These are phyloP conservation scores for Russula brevipes DNA, from an alignment of 768 basidiomycete species.

Conservation along the genomic window DNA sequence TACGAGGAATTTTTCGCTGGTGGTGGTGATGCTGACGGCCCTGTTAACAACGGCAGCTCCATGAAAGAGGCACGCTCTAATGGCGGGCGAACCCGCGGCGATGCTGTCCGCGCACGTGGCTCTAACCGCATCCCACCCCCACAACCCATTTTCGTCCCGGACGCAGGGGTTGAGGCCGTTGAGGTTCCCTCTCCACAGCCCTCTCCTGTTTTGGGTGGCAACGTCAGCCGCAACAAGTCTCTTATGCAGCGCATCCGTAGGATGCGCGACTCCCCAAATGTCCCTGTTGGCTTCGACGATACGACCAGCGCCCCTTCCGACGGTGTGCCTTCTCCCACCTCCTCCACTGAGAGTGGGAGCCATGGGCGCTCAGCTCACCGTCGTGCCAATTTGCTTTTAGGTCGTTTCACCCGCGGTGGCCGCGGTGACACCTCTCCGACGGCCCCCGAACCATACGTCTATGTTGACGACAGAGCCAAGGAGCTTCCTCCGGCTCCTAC, in stretches of 20 bases:
- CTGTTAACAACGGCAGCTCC: constrained; percentile 42
- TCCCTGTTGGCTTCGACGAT: constrained; percentile 54
- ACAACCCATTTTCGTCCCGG: constrained; percentile 65
- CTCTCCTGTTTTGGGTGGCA: constrained; percentile 37
- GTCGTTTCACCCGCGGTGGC: constrained; percentile 55
- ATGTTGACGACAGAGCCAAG: constrained; percentile 60
- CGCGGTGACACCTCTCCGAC: constrained; percentile 34
- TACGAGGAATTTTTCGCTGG: constrained; percentile 88
- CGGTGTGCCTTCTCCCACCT: constrained; percentile 41
- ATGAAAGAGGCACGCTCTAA: constrained; percentile 19
- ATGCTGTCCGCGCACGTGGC: constrained; percentile 30
- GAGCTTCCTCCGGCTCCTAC: constrained; percentile 44
- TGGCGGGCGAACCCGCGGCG: constrained; percentile 42
- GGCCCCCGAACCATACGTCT: constrained; percentile 54
- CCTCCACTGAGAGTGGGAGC: constrained; percentile 34
- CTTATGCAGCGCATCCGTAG: constrained; percentile 85
- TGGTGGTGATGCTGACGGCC: constrained; percentile 54
- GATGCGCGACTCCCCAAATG: constrained; percentile 83
- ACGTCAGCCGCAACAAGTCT: constrained; percentile 70
- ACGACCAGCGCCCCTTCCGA: constrained; percentile 35
- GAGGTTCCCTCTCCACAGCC: constrained; percentile 38
- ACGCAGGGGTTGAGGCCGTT: constrained; percentile 24
- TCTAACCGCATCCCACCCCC: constrained; percentile 69
- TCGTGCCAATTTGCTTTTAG: constrained; percentile 69
- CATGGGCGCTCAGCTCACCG: constrained; percentile 58